A percentile compares a stretch with the other conserved stretches of the same genome.
These are phyloP conservation scores for Suillus tomentosus DNA, from an alignment of 768 basidiomycete species.

Conservation along the genomic window DNA sequence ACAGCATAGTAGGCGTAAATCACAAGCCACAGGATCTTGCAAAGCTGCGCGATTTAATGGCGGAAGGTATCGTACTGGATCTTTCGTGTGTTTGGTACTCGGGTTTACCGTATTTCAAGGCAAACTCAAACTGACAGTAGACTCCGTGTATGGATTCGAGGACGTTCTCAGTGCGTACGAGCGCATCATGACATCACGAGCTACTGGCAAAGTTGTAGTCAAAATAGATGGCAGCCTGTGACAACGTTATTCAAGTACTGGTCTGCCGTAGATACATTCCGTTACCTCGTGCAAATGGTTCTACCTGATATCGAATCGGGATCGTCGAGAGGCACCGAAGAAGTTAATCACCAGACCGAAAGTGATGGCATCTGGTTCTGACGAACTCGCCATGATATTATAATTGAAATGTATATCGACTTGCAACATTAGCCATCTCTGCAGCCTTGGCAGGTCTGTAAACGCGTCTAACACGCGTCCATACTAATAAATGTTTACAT, in stretches of 20 bases:
- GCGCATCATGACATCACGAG: slow-evolving; percentile 51
- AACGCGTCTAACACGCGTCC: background rate
- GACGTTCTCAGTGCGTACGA: slow-evolving; percentile 65
- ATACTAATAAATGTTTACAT: background rate
- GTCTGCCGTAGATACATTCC: background rate
- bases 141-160: slow-evolving; percentile 59
- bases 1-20: slow-evolving; percentile 37
- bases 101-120: slow-evolving; percentile 32
- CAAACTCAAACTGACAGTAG: slow-evolving; percentile 54
- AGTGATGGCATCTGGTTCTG: background rate
- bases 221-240: slow-evolving; percentile 36
- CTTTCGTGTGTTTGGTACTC: background rate
- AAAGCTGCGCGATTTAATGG: slow-evolving; percentile 38
- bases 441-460: background rate
- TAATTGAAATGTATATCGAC: background rate
- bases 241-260: background rate
- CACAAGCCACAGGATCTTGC: slow-evolving; percentile 39
- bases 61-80: slow-evolving; percentile 39
- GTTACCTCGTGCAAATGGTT: background rate
- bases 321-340: background rate
- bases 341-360: background rate
- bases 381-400: background rate
- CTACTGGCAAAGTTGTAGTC: slow-evolving; percentile 69
- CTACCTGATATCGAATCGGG: background rate
- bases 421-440: background rate